These are phyloP conservation scores for Setaria italica DNA, from an alignment of 202 grass and related monocot genomes.

Conservation along the genomic window DNA sequence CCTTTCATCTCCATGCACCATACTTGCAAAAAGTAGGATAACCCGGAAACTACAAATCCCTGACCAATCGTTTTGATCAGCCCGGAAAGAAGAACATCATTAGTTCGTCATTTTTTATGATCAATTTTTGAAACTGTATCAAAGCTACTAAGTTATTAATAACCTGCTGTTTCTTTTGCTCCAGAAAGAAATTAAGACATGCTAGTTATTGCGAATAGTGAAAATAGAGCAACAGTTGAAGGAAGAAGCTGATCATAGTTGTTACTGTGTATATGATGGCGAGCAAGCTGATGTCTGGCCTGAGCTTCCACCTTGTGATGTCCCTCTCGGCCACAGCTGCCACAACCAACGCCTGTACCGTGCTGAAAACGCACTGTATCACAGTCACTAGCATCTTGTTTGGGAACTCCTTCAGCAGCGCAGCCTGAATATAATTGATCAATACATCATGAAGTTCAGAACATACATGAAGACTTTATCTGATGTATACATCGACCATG, in stretches of 20 bases:
- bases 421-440: conserved; percentile 40
- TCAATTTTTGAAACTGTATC: no score
- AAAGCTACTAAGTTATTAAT: no score
- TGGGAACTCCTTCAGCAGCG: conserved; percentile 35
- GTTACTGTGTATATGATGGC: conserved; percentile 56
- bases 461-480: background rate
- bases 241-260: background rate
- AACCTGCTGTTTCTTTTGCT: no score
- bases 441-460: background rate
- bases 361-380: conserved; percentile 56
- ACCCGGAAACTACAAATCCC: conserved; percentile 55
- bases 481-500: background rate
- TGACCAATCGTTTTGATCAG: no score
- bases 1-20: conserved; percentile 74
- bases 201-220: no score
- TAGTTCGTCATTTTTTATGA: no score
- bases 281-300: conserved; percentile 52
- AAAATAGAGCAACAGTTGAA: background rate
- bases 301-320: conserved; percentile 58
- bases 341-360: conserved; percentile 46
- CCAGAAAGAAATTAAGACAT: no score
- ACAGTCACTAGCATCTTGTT: conserved; percentile 47
- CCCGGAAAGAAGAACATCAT: no score
- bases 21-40: conserved; percentile 56
- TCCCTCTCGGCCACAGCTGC: conserved; percentile 54